phyloP scores from a whole-genome alignment of 148 eudicot genomes.

The Rheum nobile region DNA sequence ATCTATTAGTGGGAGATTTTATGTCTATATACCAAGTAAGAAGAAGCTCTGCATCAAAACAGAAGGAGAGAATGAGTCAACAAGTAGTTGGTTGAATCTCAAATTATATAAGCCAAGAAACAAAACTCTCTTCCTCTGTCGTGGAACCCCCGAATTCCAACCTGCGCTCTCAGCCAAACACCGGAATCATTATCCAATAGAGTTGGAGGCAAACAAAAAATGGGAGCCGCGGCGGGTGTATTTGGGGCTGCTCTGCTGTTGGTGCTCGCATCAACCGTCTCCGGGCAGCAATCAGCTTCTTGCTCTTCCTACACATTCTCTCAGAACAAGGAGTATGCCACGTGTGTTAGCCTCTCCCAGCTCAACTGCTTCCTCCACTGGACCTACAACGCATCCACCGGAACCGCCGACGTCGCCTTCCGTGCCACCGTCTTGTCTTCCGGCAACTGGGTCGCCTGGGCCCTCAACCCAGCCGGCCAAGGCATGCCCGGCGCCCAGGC shows the following conservation, averaged over 20 bases:
- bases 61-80: not conserved
- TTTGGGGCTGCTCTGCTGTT: not conserved
- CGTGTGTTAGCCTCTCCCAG: slow-evolving; percentile 13
- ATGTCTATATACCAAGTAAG: not conserved
- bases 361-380: slow-evolving; percentile 20
- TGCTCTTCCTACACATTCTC: slow-evolving; percentile 10
- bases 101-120: not conserved
- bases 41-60: not conserved
- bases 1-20: no score
- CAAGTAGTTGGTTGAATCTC: no score
- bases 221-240: not conserved
- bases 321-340: not conserved
- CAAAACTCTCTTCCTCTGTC: not conserved
- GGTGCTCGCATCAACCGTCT: not conserved
- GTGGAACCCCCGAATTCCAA: not conserved
- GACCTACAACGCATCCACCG: slow-evolving; percentile 15
- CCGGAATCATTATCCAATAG: not conserved
- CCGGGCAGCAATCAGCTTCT: not conserved
- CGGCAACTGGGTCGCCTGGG: slow-evolving; percentile 77
- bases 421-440: slow-evolving; percentile 8
- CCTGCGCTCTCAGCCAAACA: not conserved
- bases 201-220: not conserved
- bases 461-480: slow-evolving; percentile 26
- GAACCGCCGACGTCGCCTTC: slow-evolving; percentile 19
- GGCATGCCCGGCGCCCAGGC: slow-evolving; percentile 55